Evolutionary conservation across 441 rosid species (phyloP).

Genomic region (Erysimum pusillum): DNA sequence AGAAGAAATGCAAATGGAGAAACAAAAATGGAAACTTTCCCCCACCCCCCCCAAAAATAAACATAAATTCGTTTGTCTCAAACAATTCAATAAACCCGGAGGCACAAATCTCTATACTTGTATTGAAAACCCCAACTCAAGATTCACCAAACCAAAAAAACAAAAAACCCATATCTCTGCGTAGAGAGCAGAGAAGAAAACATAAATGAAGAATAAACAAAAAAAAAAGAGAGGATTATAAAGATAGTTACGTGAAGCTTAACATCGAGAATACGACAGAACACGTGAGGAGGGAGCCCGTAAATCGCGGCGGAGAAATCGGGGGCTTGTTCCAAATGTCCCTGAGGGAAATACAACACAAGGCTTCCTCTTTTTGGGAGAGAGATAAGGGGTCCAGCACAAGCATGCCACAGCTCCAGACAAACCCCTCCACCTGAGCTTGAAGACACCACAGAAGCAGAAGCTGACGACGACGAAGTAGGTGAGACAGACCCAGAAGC

Average conservation of each 20-base stretch:
- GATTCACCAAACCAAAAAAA: slow-evolving; percentile 31
- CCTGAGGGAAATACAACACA: slow-evolving; percentile 94
- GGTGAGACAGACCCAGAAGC: slow-evolving; percentile 64
- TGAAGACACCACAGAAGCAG: slow-evolving; percentile 63
- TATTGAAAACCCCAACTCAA: slow-evolving; percentile 28
- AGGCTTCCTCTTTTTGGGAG: slow-evolving; percentile 83
- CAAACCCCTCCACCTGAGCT: slow-evolving; percentile 65
- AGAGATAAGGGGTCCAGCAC: slow-evolving; percentile 94
- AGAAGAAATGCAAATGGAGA: slow-evolving; percentile 13
- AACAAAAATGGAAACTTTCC: slow-evolving; percentile 18
- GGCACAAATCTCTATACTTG: slow-evolving; percentile 40
- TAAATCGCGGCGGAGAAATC: slow-evolving; percentile 65
- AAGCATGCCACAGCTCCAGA: slow-evolving; percentile 97
- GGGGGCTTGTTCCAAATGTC: slow-evolving; percentile 87
- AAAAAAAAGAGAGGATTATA: slow-evolving; percentile 1
- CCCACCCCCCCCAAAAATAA: neutral
- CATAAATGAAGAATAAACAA: slow-evolving; percentile 18
- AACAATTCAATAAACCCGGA: slow-evolving; percentile 22
- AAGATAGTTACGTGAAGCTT: slow-evolving; percentile 76
- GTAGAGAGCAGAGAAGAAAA: slow-evolving; percentile 2
- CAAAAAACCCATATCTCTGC: slow-evolving; percentile 3
- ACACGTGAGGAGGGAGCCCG: slow-evolving; percentile 79
- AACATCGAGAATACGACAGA: slow-evolving; percentile 94
- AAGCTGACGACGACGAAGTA: slow-evolving; percentile 54
- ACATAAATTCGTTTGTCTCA: slow-evolving; percentile 36